Evolutionary conservation across 2,329 filamentous ascomycete species (phyloP).

Genomic region (Lasiodiplodia citricola): DNA sequence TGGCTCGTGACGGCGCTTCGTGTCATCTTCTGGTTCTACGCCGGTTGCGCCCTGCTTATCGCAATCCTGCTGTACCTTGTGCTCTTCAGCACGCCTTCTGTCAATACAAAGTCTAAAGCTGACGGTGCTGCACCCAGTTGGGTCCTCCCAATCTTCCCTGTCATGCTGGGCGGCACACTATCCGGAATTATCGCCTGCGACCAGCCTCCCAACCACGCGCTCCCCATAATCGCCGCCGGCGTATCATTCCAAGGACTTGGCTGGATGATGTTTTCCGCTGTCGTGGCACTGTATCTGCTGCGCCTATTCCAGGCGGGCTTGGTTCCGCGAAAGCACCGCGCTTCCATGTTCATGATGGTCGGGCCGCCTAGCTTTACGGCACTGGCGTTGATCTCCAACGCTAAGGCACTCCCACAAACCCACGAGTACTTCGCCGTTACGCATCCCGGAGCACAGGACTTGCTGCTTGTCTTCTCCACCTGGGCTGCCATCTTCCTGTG

Average conservation of each 20-base stretch:
- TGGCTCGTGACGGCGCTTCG: constrained; percentile 49
- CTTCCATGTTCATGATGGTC: constrained; percentile 76
- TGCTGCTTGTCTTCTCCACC: constrained; percentile 55
- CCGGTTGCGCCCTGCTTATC: constrained; percentile 45
- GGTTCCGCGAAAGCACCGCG: constrained; percentile 66
- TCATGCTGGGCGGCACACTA: constrained; percentile 75
- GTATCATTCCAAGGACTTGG: constrained; percentile 73
- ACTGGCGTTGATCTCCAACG: constrained; percentile 72
- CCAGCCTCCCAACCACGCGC: constrained; percentile 61
- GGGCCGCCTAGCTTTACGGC: constrained; percentile 75
- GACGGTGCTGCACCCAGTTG: constrained; percentile 75
- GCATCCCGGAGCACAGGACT: constrained; percentile 42
- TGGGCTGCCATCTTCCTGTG: constrained; percentile 64
- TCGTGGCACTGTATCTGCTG: constrained; percentile 75
- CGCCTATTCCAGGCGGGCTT: constrained; percentile 71
- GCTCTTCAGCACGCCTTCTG: constrained; percentile 56
- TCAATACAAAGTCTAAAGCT: constrained; percentile 54
- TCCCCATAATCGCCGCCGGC: constrained; percentile 71
- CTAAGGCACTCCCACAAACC: constrained; percentile 58
- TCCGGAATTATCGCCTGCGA: constrained; percentile 67
- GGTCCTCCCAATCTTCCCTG: constrained; percentile 75
- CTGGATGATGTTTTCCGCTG: constrained; percentile 68
- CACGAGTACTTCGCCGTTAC: constrained; percentile 33
- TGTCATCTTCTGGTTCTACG: constrained; percentile 52
- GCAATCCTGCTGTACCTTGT: constrained; percentile 62